Base-by-base conservation (phyloP, 192 early-diverging fungal species). In the Mortierella alpina region DNA sequence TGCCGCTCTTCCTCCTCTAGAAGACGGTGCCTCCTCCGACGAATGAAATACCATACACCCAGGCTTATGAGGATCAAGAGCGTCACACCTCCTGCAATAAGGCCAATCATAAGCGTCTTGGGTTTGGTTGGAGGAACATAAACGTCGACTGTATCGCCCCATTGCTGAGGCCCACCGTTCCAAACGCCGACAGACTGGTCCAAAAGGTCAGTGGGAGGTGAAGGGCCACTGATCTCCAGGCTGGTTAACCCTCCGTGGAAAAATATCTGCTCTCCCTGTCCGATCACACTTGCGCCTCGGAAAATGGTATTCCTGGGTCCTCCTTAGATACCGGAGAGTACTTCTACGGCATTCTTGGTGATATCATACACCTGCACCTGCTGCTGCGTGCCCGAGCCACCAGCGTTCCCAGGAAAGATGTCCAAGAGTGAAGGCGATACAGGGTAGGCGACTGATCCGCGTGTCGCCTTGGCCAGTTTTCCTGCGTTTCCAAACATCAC, bases 401-500 rank as follows among this genome's bases (percentile, higher is more conserved):
- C 77, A 39, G 55, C 59, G 45, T 80, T 80, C 46, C 77, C 77
- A 1, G 70, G 77, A n/a, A 80, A 48, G 70, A 80, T 59, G 31
- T 45, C 54, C 18, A 80, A 17, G 9, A 9, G 2, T 1, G 60
- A 57, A 1, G 9, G 39, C 0, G 70, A 64, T 18, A 80, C 52
- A 22, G 77, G 53, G 22, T 64, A 72, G 1, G 70, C 77, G 7
- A 56, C 66, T 2, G 77, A 72, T 6, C 77, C 77, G 42, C 77
- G 65, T 4, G 77, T 80, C 1, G 52, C 13, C 23, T 57, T 56
- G n/a, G 63, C 7, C 0, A 80, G 59, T 4, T 41, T 23, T 5
- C 65, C 70, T 13, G 51, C 22, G 42, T 80, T 80, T n/a, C 77
- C 77, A 80, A 80, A 80, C 77, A 80, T 80, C n/a, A 80, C 70